Percentiles rank a stretch among this genome's conserved stretches.
Evolutionary conservation across 2,329 filamentous ascomycete genomes (phyloP).

Genomic region (Fusarium sp.): DNA sequence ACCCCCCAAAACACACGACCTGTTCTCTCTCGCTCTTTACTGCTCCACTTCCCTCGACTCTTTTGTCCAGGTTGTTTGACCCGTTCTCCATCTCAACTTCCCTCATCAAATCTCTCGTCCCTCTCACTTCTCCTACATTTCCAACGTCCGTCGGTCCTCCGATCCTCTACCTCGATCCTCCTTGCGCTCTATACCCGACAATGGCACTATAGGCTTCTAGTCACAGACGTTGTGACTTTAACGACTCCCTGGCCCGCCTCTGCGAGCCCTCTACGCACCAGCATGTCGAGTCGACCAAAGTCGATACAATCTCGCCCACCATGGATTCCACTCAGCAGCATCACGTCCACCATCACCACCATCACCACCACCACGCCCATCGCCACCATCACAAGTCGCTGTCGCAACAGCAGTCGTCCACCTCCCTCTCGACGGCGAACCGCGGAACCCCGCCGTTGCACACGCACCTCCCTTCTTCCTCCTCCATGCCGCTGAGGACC

Average conservation of each 20-base stretch:
- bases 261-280: constrained; percentile 42
- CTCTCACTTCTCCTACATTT: constrained; percentile 9
- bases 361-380: constrained; percentile 38
- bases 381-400: constrained; percentile 46
- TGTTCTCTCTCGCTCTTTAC: constrained; percentile 33
- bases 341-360: constrained; percentile 36
- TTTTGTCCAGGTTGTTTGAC: constrained; percentile 39
- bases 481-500: constrained; percentile 60
- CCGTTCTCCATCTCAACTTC: constrained; percentile 39
- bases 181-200: constrained; percentile 31
- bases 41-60: constrained; percentile 41
- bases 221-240: constrained; percentile 42
- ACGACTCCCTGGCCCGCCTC: constrained; percentile 37
- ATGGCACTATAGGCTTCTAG: constrained; percentile 45
- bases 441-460: constrained; percentile 44
- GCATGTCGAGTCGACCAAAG: constrained; percentile 46
- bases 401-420: constrained; percentile 46
- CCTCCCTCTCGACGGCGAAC: constrained; percentile 45
- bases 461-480: constrained; percentile 51
- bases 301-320: constrained; percentile 39
- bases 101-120: constrained; percentile 33
- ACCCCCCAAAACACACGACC: constrained; percentile 44
- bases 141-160: not conserved
- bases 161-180: constrained; percentile 11
- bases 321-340: constrained; percentile 47